A percentile compares a stretch with the other conserved stretches of the same genome.
Evolutionary conservation across 2,329 filamentous ascomycete species (phyloP).

Genomic region (Penicillium sumatraense): DNA sequence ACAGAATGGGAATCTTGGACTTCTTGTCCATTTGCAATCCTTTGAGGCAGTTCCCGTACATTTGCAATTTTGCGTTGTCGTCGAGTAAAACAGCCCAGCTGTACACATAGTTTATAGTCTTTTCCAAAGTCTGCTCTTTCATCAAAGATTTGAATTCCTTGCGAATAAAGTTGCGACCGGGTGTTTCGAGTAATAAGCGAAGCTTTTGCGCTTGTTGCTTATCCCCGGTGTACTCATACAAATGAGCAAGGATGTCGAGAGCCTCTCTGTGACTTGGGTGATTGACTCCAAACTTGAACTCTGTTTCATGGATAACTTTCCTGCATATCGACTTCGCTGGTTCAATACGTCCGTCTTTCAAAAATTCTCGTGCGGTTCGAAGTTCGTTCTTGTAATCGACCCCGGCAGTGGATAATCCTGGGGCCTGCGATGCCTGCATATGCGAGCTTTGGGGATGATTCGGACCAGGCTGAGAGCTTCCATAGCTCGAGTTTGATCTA

Average conservation of each 20-base stretch:
- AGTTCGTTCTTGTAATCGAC: not conserved
- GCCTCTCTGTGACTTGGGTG: not conserved
- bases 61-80: not conserved
- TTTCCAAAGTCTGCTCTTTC: not conserved
- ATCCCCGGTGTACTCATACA: not conserved
- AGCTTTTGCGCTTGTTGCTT: not conserved
- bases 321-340: not conserved
- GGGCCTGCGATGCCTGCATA: too few relatives aligned
- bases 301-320: not conserved
- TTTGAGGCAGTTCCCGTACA: not conserved
- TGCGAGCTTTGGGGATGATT: too few relatives aligned
- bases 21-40: not conserved
- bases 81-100: not conserved
- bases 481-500: too few relatives aligned
- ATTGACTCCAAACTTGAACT: not conserved
- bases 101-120: not conserved
- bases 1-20: not conserved
- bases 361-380: not conserved
- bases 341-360: not conserved
- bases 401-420: not conserved
- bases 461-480: too few relatives aligned
- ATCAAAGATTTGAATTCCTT: not conserved
- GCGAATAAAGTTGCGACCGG: not conserved
- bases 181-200: not conserved
- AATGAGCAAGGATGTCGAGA: not conserved